Conservation (phyloP, 208 protist species). For the Trypanosoma cruzi region DNA sequence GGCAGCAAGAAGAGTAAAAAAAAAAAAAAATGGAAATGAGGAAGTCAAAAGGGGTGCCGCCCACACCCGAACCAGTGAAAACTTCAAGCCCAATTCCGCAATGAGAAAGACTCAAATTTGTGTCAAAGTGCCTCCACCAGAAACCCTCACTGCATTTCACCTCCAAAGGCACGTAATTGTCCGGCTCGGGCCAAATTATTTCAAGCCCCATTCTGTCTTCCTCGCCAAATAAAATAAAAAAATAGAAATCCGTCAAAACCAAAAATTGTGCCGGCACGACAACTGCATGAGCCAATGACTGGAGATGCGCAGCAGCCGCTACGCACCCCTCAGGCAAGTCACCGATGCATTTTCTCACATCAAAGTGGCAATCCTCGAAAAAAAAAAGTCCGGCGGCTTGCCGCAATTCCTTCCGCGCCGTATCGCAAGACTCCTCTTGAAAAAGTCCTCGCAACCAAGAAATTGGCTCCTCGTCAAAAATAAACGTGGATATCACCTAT, state of each 20-base stretch:
- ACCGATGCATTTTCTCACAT: conserved; percentile 45
- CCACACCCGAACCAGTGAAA: conserved; percentile 52
- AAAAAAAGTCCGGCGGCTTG: conserved; percentile 41
- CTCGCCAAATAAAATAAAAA: conserved; percentile 40
- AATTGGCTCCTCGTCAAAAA: conserved; percentile 29
- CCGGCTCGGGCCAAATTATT: conserved; percentile 25
- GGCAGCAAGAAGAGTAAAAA: too few species aligned
- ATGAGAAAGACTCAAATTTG: conserved; percentile 49
- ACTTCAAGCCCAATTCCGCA: conserved; percentile 54
- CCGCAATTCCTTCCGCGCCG: conserved; percentile 13
- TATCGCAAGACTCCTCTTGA: conserved; percentile 23
- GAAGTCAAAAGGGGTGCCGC: too few species aligned
- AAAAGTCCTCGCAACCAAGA: conserved; percentile 25
- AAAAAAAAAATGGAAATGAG: too few species aligned
- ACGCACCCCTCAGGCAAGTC: conserved; percentile 30
- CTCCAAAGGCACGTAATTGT: conserved; percentile 37
- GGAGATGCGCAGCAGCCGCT: neutral
- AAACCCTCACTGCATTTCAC: conserved; percentile 56
- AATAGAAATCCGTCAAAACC: too few species aligned
- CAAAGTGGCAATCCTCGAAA: conserved; percentile 48
- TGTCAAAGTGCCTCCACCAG: conserved; percentile 42
- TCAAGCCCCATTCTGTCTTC: conserved; percentile 23
- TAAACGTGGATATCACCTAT: neutral
- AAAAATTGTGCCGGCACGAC: conserved; percentile 24
- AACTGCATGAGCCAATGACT: conserved; percentile 9